Percentiles rank a stretch among this genome's conserved stretches.
Evolutionary conservation across 1,284 basidiomycete species (phyloP).

Genomic region (Ceratobasidium sp.): DNA sequence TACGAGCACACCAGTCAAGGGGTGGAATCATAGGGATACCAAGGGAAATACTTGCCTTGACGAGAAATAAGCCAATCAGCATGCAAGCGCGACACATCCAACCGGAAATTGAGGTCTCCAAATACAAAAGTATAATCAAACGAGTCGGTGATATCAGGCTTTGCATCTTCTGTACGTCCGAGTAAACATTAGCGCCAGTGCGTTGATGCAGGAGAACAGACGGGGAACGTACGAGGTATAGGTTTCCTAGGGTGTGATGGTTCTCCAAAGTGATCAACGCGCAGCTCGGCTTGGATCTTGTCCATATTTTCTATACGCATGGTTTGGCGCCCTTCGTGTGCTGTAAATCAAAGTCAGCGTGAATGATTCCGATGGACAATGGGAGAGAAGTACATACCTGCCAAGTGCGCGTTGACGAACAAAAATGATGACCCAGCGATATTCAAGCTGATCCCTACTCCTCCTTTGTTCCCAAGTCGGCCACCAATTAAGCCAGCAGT

Average conservation of each 20-base stretch:
- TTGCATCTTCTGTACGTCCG: background rate
- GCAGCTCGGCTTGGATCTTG: conserved; percentile 64
- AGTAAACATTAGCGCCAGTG: background rate
- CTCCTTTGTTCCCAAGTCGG: conserved; percentile 86
- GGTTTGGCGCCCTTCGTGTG: conserved; percentile 77
- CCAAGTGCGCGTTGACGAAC: conserved; percentile 89
- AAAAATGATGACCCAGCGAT: conserved; percentile 77
- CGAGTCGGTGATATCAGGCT: conserved; percentile 74
- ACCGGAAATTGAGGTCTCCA: conserved; percentile 82
- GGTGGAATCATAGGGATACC: conserved; percentile 19
- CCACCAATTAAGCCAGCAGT: conserved; percentile 89
- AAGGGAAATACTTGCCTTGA: conserved; percentile 47
- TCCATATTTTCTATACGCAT: conserved; percentile 74
- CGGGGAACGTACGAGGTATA: conserved; percentile 66
- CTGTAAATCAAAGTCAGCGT: conserved; percentile 55
- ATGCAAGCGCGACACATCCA: conserved; percentile 56
- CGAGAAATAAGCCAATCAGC: conserved; percentile 58
- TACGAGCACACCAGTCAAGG: background rate
- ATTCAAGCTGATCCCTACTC: conserved; percentile 83
- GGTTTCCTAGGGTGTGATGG: conserved; percentile 69
- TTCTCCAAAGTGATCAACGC: conserved; percentile 63
- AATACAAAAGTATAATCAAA: conserved; percentile 86
- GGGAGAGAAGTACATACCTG: conserved; percentile 32
- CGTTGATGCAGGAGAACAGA: background rate
- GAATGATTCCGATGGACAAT: background rate